These are phyloP conservation scores for Naumovozyma baii DNA, from an alignment of 805 yeast genomes.

Conservation along the genomic window DNA sequence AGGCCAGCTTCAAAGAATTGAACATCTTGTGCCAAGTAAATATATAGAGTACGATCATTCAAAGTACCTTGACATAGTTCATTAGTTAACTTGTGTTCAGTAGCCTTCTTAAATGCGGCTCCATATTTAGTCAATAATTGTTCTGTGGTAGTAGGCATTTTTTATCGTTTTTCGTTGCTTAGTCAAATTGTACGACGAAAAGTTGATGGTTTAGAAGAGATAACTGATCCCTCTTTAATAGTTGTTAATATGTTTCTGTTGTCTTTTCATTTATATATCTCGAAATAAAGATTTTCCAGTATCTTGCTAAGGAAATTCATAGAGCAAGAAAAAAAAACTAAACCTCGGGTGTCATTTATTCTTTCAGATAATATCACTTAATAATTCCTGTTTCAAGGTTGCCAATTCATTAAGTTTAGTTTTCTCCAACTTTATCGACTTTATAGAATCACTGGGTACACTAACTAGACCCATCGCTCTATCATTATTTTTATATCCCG, in stretches of 20 bases:
- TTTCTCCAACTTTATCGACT: constrained; percentile 14
- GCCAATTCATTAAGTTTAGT: constrained; percentile 19
- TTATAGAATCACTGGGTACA: constrained; percentile 37
- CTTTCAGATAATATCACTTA: constrained; percentile 5
- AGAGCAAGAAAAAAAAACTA: constrained; percentile 3
- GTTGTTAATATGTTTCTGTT: too few relatives aligned
- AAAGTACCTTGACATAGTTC: constrained; percentile 41
- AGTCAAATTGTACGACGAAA: too few relatives aligned
- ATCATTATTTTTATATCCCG: constrained; percentile 13
- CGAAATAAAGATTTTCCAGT: background rate
- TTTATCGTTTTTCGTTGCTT: too few relatives aligned
- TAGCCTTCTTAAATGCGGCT: constrained; percentile 25
- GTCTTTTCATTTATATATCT: too few relatives aligned
- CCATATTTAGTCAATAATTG: constrained; percentile 19
- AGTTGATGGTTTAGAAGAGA: too few relatives aligned
- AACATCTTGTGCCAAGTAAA: constrained; percentile 42
- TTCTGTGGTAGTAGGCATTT: constrained; percentile 15
- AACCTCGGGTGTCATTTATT: background rate
- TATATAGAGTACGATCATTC: constrained; percentile 33
- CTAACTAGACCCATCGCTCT: constrained; percentile 47
- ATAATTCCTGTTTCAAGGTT: constrained; percentile 7
- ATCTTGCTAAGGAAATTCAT: constrained; percentile 3
- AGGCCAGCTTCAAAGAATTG: constrained; percentile 38
- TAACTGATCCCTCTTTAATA: too few relatives aligned
- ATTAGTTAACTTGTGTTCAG: constrained; percentile 34